phyloP scores from a whole-genome alignment of 371 early-diverging fungal genomes.

The Thermomucor indicae-seudaticae region DNA sequence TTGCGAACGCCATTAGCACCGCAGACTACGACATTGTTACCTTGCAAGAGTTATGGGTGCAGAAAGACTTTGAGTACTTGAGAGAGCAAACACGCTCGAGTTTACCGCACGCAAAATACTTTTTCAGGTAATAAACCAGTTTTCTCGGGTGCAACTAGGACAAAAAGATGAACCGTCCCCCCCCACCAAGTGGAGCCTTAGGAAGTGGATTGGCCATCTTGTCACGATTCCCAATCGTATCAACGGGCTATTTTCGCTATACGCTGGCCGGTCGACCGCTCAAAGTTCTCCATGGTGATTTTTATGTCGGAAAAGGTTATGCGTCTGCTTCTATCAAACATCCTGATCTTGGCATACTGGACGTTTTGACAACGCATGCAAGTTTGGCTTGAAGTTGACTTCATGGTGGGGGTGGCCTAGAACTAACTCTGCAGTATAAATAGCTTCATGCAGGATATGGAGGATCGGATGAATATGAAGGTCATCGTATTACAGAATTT shows the following conservation, averaged over 20 bases:
- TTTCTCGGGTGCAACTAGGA: not conserved
- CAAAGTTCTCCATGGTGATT: conserved; percentile 59
- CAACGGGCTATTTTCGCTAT: conserved; percentile 42
- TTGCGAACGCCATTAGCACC: conserved; percentile 43
- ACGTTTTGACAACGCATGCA: conserved; percentile 66
- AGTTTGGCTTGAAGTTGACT: conserved; percentile 5
- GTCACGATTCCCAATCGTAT: conserved; percentile 47
- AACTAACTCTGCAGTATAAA: not conserved
- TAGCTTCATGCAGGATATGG: conserved; percentile 61
- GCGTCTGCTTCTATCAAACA: conserved; percentile 49
- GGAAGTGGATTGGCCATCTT: conserved; percentile 58
- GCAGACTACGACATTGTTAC: conserved; percentile 53
- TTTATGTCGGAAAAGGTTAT: conserved; percentile 59
- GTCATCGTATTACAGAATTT: conserved; percentile 52
- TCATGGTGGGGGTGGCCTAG: not conserved
- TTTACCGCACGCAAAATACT: conserved; percentile 47
- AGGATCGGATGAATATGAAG: conserved; percentile 39
- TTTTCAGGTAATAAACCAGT: conserved; percentile 31
- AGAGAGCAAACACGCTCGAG: conserved; percentile 16
- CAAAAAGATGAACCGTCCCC: not conserved
- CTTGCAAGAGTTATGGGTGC: conserved; percentile 62
- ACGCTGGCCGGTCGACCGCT: conserved; percentile 54
- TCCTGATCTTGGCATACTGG: conserved; percentile 52
- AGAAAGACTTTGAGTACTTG: conserved; percentile 46
- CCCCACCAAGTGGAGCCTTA: conserved; percentile 58